Base-by-base conservation (phyloP, 306 rosid genomes). In the Mimosa bimucronata region DNA sequence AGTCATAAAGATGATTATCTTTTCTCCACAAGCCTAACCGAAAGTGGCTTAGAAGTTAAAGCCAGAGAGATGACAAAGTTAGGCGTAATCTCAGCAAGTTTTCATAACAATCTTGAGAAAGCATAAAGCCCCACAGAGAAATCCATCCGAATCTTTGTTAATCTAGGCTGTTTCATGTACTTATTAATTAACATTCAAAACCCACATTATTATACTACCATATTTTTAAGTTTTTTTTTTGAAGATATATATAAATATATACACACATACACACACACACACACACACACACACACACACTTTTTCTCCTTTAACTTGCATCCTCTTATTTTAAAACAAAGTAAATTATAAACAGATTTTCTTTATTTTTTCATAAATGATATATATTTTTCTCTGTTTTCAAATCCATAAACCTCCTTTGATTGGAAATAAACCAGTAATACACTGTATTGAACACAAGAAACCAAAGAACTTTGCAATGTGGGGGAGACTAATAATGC, bases 401-500 rank as follows among this genome's bases (percentile, higher is more conserved):
- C 53, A 48, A 48, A 14, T 48, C n/a, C 16, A 48, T 14, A 48
- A 34, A 34, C 2, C 5, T 34, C 38, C 38, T n/a, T 19, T n/a
- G 21, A 34, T 2, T 55, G 25, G 19, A 18, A 66, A 66, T 5
- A 26, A 26, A 5, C 12, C 7, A 13, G n/a, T 61, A 13, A 19
- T 61, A 6, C 67, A 61, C 21, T 12, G 38, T 61, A 13, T 61
- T 61, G 67, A 61, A 61, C 44, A 15, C 6, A 65, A 65, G 19
- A 31, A 31, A 37, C 44, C 42, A 37, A 37, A 37, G 7, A 19
- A 66, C 28, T 31, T 37, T 21, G 44, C 40, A 19, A 19, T 25
- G 73, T 67, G 78, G 73, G 73, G 77, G 53, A 26, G 72, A 26
- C 71, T 37, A 34, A 46, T 77, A 81, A 82, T 69, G 64, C 60